Conservation (phyloP, 768 basidiomycete genomes). For the Lactarius hengduanensis region DNA sequence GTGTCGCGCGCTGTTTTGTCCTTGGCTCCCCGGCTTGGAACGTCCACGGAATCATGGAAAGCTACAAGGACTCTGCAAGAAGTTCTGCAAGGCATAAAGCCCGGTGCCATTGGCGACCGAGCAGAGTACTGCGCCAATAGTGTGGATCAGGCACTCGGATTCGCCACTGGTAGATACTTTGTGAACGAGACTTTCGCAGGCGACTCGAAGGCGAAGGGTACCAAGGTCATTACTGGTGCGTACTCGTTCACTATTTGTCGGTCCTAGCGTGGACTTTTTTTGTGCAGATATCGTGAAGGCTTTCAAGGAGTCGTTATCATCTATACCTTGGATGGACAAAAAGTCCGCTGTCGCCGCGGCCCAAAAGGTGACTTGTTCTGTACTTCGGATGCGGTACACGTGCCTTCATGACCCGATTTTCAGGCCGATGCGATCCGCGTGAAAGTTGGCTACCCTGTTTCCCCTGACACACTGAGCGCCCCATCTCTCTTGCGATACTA, state of each 20-base stretch:
- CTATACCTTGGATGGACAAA: conserved; percentile 91
- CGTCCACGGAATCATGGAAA: conserved; percentile 74
- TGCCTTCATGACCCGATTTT: conserved; percentile 19
- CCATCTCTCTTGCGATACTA: conserved; percentile 75
- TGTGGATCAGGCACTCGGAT: conserved; percentile 78
- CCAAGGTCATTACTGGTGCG: conserved; percentile 76
- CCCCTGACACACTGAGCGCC: conserved; percentile 76
- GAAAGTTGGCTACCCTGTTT: conserved; percentile 92
- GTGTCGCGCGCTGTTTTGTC: conserved; percentile 69
- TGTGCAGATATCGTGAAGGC: conserved; percentile 68
- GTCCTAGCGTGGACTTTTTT: not conserved
- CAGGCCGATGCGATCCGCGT: conserved; percentile 79
- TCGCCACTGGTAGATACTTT: conserved; percentile 85
- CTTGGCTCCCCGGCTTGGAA: conserved; percentile 70
- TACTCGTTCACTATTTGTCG: not conserved
- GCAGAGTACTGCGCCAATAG: conserved; percentile 76
- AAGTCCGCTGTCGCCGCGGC: conserved; percentile 77
- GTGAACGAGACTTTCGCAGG: conserved; percentile 81
- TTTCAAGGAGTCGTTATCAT: conserved; percentile 73
- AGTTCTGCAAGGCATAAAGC: conserved; percentile 77
- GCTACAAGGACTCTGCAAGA: conserved; percentile 70
- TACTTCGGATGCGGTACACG: conserved; percentile 8
- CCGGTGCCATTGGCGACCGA: conserved; percentile 80
- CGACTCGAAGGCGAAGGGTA: conserved; percentile 75
- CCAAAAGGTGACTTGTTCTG: conserved; percentile 57